Base-by-base conservation (phyloP, 257 asterid species). In the Oldenlandia corymbosa region DNA sequence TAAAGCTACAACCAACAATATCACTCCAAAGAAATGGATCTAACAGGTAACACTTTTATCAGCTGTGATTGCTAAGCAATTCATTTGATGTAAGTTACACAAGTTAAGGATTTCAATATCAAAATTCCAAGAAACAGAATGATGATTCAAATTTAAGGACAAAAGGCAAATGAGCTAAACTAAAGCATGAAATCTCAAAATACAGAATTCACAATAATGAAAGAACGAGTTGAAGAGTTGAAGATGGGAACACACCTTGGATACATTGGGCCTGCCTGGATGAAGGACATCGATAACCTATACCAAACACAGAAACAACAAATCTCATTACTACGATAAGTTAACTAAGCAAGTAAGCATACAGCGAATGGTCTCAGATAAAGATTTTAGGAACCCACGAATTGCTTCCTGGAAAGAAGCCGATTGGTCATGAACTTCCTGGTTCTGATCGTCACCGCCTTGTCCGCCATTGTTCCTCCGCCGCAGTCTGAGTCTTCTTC, bases 371-470 rank as follows among this genome's bases (percentile, higher is more conserved):
- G 4, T 8, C 0, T 34, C 9, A 31, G 5, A 18, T 5, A 10
- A 2, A 14, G 11, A 10, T 14, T 7, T 27, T 0, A 61, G 50
- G 31, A 4, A 68, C 90, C 49, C 62, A 90, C 95, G 68, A 90
- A 87, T 79, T 90, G 95, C 53, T 90, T 90, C 80, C 97, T 79
- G 26, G 97, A 80, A 34, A 87, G 96, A 9, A 90, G 88, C 66
- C 95, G 87, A 47, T 90, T 87, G 1, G 97, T 87, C 97, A 90
- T 87, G 69, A 90, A 87, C 80, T 90, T 90, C 83, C 95, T 78
- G 1, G 95, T 87, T 63, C 97, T 68, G 68, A 90, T 85, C 4
- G 97, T 90, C 26, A 90, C 95, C 32, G 88, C 94, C 84, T 85
- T 90, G 77, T 90, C 97, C 86, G 97, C 90, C 97, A 90, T 90